Evolutionary conservation across 257 asterid species (phyloP), one percentile per base, ranked within the genome.

Genomic region (Apocynum venetum): DNA sequence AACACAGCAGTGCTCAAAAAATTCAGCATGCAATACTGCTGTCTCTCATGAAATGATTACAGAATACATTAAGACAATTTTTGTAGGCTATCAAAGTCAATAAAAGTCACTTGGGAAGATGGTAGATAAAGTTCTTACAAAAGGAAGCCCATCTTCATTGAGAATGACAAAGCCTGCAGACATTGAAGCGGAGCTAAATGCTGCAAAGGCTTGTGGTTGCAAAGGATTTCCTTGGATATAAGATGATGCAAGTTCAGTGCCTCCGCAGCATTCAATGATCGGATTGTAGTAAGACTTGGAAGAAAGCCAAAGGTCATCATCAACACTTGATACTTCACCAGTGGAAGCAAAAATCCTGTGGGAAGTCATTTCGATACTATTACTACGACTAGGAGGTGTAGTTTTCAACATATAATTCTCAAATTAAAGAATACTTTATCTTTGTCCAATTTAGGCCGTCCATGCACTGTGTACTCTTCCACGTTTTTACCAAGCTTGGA

Each of bases 241-340:
- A 79, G 91, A 76, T 0, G 98, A 91, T 1, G 98, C 86, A 74
- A 95, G 98, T 89, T 95, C 98, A 6, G 98, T 91, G 82, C 98
- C 98, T 79, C 98, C 98, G 71, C 98, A 95, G 69, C 93, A 86
- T 85, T 93, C 98, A 60, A 92, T 52, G 79, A 95, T 78, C 25
- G 97, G 98, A 79, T 84, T 90, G 84, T 95, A 93, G 78, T 55
- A 87, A 60, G 92, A 88, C 87, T 86, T 88, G 44, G 98, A 93
- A 14, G 98, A 90, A 84, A 95, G 98, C 98, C 98, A 95, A 55
- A 95, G 96, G 83, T 91, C 98, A 84, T 95, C 98, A 71, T 95
- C 98, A 48, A 92, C 69, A 48, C 86, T 90, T 19, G 98, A 95
- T 84, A 92, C 86, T 88, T 95, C 98, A 72, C 98, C 98, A 13